Conservation (phyloP, 345 rosid genomes). For the Eucalyptus virginea region DNA sequence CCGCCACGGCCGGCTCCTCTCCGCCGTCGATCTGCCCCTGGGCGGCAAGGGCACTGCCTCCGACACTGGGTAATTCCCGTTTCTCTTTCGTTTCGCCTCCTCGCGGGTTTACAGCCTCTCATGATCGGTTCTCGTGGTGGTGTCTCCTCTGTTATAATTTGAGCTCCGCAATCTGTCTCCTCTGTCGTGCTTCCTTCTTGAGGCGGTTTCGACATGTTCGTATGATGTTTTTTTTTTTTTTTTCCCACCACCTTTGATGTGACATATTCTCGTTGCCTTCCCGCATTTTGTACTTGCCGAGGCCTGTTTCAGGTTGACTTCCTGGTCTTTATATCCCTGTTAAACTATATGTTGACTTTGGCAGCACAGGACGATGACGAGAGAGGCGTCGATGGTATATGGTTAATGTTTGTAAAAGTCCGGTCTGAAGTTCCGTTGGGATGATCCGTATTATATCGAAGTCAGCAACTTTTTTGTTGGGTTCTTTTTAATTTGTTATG, state of each 20-base stretch:
- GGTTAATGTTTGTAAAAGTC: neutral
- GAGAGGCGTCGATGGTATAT: neutral
- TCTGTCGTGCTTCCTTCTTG: neutral
- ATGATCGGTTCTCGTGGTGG: neutral
- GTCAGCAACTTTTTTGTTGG: neutral
- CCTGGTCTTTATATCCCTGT: neutral
- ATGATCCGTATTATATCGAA: neutral
- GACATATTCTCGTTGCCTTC: neutral
- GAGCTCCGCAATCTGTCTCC: neutral
- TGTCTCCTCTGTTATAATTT: neutral
- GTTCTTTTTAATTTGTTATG: neutral
- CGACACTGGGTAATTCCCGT: conserved; percentile 47
- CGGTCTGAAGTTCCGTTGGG: neutral
- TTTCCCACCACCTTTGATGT: neutral
- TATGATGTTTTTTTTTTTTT: neutral
- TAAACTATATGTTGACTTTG: neutral
- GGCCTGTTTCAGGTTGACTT: neutral
- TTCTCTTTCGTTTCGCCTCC: neutral
- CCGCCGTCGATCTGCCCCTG: conserved; percentile 46
- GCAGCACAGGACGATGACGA: neutral
- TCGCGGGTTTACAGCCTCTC: neutral
- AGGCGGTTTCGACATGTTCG: neutral
- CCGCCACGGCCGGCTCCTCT: conserved; percentile 63
- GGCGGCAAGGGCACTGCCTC: conserved; percentile 76
- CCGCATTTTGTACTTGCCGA: neutral